Conservation (phyloP, 768 basidiomycete species). For the Suillus hirtellus region DNA sequence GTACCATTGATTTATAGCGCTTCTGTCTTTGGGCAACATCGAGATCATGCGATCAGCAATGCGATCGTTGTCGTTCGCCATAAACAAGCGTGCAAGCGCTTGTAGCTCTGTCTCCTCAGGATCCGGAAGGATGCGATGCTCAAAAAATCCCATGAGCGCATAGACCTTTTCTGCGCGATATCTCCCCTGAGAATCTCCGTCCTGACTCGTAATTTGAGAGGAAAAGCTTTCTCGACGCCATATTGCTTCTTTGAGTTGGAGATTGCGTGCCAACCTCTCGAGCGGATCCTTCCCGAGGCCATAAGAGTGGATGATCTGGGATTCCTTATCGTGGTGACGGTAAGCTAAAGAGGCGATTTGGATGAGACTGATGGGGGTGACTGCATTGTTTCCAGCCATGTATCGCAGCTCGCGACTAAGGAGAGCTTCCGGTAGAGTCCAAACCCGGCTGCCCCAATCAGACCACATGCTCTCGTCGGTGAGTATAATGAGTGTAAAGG, state of each 20-base stretch:
- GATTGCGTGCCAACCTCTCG: slow-evolving; percentile 26
- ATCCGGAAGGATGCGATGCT: slow-evolving; percentile 24
- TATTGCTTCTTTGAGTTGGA: slow-evolving; percentile 22
- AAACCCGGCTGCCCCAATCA: slow-evolving; percentile 24
- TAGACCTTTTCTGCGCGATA: slow-evolving; percentile 25
- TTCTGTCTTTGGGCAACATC: slow-evolving; percentile 14
- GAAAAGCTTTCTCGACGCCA: slow-evolving; percentile 18
- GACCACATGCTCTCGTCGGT: slow-evolving; percentile 17
- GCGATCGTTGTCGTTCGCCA: slow-evolving; percentile 27
- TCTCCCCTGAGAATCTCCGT: background rate
- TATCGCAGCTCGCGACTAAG: slow-evolving; percentile 23
- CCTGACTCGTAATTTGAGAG: too few species aligned
- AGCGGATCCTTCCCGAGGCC: slow-evolving; percentile 20
- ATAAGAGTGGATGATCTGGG: slow-evolving; percentile 25
- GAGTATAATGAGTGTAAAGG: slow-evolving; percentile 28
- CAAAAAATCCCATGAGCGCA: slow-evolving; percentile 29
- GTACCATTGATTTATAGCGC: slow-evolving; percentile 19
- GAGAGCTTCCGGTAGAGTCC: slow-evolving; percentile 26
- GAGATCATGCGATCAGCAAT: slow-evolving; percentile 26
- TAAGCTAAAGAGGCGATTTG: slow-evolving; percentile 28
- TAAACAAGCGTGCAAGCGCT: slow-evolving; percentile 24
- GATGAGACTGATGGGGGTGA: slow-evolving; percentile 23
- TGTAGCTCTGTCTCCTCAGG: slow-evolving; percentile 21
- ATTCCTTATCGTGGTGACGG: slow-evolving; percentile 15
- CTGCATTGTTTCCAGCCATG: slow-evolving; percentile 15